phyloP scores from a whole-genome alignment of 2,329 filamentous ascomycete genomes.

The Paraphaeosphaeria sporulosa region DNA sequence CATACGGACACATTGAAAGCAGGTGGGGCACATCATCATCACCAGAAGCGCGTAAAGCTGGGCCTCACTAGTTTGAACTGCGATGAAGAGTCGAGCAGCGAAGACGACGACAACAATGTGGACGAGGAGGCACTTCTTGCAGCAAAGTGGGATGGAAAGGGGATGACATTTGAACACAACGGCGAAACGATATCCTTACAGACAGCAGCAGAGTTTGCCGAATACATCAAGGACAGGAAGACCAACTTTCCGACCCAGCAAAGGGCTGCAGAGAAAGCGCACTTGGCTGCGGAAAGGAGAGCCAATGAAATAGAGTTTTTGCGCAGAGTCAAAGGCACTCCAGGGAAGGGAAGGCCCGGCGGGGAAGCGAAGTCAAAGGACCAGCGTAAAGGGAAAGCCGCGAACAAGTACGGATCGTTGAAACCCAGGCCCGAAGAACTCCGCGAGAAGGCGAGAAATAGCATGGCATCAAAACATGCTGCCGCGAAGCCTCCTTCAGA shows the following conservation, averaged over 20 bases:
- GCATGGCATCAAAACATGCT: slow-evolving; percentile 33
- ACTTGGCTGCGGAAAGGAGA: slow-evolving; percentile 44
- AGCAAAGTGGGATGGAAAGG: slow-evolving; percentile 54
- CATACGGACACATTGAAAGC: slow-evolving; percentile 10
- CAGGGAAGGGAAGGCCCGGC: slow-evolving; percentile 22
- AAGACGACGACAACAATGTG: slow-evolving; percentile 72
- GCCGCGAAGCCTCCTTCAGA: neutral
- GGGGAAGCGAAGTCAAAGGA: slow-evolving; percentile 2
- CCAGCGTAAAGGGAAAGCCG: slow-evolving; percentile 12
- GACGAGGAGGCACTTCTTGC: slow-evolving; percentile 70
- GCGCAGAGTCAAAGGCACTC: slow-evolving; percentile 32
- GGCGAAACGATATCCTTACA: slow-evolving; percentile 63
- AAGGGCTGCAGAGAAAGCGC: slow-evolving; percentile 70
- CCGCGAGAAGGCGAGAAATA: slow-evolving; percentile 44
- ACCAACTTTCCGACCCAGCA: slow-evolving; percentile 81
- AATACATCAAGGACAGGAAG: slow-evolving; percentile 82
- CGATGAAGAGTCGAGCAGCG: slow-evolving; percentile 55
- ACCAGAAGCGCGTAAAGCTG: slow-evolving; percentile 74
- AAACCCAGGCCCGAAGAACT: slow-evolving; percentile 42
- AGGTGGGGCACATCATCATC: slow-evolving; percentile 56
- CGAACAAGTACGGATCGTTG: slow-evolving; percentile 7
- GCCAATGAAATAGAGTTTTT: slow-evolving; percentile 51
- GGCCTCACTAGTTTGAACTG: slow-evolving; percentile 68
- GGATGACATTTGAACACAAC: slow-evolving; percentile 66
- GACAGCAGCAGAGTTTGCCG: slow-evolving; percentile 71